Percentiles rank a stretch among this genome's conserved stretches.
phyloP scores from a whole-genome alignment of 495 filamentous ascomycete genomes.

The Xylaria bambusicola region DNA sequence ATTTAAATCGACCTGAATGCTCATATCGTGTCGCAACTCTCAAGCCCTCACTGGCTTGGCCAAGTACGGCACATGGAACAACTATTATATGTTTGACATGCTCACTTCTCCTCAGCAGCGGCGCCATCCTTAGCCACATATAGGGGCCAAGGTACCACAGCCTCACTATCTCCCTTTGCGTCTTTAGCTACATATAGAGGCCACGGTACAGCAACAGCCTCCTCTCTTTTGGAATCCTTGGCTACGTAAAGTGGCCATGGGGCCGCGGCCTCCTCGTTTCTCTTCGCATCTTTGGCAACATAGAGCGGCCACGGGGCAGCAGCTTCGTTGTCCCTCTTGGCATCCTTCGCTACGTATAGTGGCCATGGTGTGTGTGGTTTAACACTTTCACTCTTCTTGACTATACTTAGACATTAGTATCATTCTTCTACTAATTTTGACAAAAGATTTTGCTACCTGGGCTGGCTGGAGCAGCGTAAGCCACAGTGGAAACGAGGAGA shows the following conservation, averaged over 20 bases:
- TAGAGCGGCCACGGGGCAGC: neutral
- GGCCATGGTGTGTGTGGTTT: too few species aligned
- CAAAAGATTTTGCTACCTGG: neutral
- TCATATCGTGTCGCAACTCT: too few species aligned
- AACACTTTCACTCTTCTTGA: neutral
- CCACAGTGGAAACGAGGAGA: neutral
- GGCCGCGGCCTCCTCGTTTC: neutral
- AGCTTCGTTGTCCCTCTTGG: neutral
- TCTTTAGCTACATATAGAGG: neutral
- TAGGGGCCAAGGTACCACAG: neutral
- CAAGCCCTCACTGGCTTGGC: too few species aligned
- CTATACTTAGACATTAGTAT: neutral
- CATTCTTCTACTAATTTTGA: neutral
- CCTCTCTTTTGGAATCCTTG: neutral
- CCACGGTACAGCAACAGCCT: neutral
- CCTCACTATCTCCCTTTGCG: neutral
- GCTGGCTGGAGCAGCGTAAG: neutral
- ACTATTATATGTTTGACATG: neutral
- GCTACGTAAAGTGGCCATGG: neutral
- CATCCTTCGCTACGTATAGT: too few species aligned
- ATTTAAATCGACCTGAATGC: too few species aligned
- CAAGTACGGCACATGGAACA: too few species aligned
- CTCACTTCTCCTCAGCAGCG: neutral
- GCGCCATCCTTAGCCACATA: neutral
- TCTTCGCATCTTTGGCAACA: slow-evolving; percentile 1